A percentile compares a stretch with the other conserved stretches of the same genome.
phyloP scores from a whole-genome alignment of 306 rosid species.

The Bauhinia variegata region DNA sequence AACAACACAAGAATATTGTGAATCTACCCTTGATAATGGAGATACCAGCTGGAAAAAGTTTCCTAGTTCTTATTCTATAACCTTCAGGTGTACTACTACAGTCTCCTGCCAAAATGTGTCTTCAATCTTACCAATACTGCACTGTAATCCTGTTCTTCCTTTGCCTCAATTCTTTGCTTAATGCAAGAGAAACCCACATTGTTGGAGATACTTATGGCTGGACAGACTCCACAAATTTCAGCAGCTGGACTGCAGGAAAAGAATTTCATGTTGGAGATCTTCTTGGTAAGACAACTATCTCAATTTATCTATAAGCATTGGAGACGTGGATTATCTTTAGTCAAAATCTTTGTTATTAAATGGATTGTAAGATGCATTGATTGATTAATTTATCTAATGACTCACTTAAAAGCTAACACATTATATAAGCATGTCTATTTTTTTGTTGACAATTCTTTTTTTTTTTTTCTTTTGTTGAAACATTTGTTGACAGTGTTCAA shows the following conservation, averaged over 20 bases:
- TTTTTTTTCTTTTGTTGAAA: too few species aligned
- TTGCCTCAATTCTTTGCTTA: neutral
- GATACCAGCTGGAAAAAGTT: neutral
- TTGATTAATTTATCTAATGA: too few species aligned
- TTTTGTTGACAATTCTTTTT: neutral
- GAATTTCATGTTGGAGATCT: constrained; percentile 24
- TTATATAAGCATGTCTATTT: neutral
- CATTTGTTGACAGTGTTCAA: constrained; percentile 24
- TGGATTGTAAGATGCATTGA: too few species aligned
- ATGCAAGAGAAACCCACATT: constrained; percentile 15
- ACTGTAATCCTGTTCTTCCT: neutral
- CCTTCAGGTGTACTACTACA: neutral
- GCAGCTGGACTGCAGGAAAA: constrained; percentile 5
- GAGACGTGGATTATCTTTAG: too few species aligned
- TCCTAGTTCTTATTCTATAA: constrained; percentile 2
- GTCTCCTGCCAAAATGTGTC: neutral
- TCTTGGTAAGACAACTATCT: constrained; percentile 9
- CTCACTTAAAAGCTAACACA: too few species aligned
- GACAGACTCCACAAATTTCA: constrained; percentile 11
- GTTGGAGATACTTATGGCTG: constrained; percentile 20
- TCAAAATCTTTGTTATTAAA: too few species aligned
- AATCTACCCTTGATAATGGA: neutral
- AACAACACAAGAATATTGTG: constrained; percentile 31
- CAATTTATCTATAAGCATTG: neutral
- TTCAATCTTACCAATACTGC: constrained; percentile 14